Evolutionary conservation across 352 stramenopile genomes (phyloP).

Genomic region (Pythium grandisporangium): DNA sequence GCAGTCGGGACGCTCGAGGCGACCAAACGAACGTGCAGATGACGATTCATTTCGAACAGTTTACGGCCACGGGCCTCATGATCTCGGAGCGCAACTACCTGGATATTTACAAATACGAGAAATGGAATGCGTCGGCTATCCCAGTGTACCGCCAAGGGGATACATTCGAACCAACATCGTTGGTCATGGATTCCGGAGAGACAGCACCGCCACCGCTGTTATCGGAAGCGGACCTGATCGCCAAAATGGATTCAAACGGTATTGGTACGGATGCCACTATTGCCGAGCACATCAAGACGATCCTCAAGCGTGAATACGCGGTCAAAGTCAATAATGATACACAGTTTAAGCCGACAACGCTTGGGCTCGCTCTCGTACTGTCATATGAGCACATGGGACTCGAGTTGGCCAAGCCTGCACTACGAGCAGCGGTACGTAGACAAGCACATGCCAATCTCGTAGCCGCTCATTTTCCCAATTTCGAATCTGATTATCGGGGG

Average conservation of each 20-base stretch:
- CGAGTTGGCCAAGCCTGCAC: conserved; percentile 93
- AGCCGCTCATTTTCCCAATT: no score
- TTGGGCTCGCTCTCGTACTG: conserved; percentile 86
- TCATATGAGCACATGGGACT: conserved; percentile 93
- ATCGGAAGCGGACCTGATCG: conserved; percentile 90
- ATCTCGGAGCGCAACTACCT: conserved; percentile 91
- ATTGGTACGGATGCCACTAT: conserved; percentile 95
- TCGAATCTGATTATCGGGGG: background rate
- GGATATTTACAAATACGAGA: conserved; percentile 94
- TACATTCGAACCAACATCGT: conserved; percentile 53
- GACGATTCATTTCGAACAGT: conserved; percentile 80
- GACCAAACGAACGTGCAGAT: conserved; percentile 87
- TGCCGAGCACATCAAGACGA: conserved; percentile 98
- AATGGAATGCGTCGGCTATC: conserved; percentile 83
- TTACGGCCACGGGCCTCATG: conserved; percentile 85
- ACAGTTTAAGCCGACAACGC: conserved; percentile 90
- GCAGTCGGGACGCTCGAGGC: conserved; percentile 91
- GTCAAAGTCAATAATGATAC: conserved; percentile 91
- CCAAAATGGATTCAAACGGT: conserved; percentile 92
- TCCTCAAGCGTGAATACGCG: conserved; percentile 96
- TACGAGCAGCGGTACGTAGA: conserved; percentile 74
- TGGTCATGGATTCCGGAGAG: conserved; percentile 60
- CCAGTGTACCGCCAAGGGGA: conserved; percentile 78
- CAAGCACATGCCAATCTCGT: background rate
- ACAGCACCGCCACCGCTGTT: conserved; percentile 85